A percentile compares a stretch with the other conserved stretches of the same genome.
phyloP scores from a whole-genome alignment of 2,329 filamentous ascomycete genomes.

The Colletotrichum viniferum region DNA sequence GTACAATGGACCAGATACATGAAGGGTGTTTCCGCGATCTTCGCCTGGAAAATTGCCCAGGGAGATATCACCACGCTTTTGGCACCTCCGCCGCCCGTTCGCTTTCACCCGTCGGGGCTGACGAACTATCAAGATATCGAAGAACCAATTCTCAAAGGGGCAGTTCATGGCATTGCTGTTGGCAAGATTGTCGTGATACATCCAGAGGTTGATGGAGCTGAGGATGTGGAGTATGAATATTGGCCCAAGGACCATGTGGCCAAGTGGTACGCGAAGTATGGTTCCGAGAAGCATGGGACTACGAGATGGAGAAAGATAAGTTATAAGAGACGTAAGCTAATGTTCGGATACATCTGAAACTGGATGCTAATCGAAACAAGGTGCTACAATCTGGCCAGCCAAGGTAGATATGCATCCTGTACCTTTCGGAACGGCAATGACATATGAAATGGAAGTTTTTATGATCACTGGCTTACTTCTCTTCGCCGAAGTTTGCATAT shows the following conservation, averaged over 20 bases:
- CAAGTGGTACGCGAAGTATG: background rate
- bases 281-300: background rate
- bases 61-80: background rate
- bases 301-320: background rate
- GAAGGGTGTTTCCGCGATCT: background rate
- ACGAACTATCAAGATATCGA: background rate
- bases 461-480: background rate
- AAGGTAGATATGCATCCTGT: background rate
- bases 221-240: background rate
- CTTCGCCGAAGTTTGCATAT: background rate
- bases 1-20: background rate
- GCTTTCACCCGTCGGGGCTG: background rate
- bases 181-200: background rate
- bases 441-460: too few species aligned
- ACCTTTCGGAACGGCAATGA: too few species aligned
- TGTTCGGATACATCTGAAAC: too few species aligned
- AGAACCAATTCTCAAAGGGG: background rate
- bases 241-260: background rate
- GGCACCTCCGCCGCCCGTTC: background rate
- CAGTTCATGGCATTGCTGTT: background rate
- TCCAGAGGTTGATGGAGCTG: background rate
- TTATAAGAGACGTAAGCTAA: background rate
- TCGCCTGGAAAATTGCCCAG: background rate
- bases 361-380: too few species aligned
- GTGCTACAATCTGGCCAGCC: background rate